A percentile compares a stretch with the other conserved stretches of the same genome.
Evolutionary conservation across 345 rosid genomes (phyloP).

Genomic region (Moricandia moricandioides): DNA sequence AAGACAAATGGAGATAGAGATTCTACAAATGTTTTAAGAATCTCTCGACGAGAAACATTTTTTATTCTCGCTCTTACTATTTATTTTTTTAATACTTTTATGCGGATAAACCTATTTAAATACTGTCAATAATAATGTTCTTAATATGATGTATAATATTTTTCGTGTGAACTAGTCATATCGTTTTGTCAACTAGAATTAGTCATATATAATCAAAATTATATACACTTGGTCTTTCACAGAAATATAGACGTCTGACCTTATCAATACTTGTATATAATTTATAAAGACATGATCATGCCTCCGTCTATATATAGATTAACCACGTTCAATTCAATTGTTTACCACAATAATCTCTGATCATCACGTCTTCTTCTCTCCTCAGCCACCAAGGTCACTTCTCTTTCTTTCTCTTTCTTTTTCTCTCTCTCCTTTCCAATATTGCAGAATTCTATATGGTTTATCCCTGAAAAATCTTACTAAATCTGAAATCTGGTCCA

Average conservation of each 20-base stretch:
- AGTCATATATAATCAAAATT: background rate
- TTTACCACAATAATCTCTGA: background rate
- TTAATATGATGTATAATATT: background rate
- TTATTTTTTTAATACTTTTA: background rate
- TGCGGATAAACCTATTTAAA: background rate
- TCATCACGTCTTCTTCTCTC: conserved; percentile 17
- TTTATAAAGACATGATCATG: conserved; percentile 1
- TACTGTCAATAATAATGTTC: background rate
- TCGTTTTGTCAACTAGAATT: background rate
- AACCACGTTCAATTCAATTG: background rate
- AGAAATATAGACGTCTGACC: background rate
- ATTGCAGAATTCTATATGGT: background rate
- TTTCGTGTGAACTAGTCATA: background rate
- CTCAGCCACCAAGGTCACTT: conserved; percentile 6
- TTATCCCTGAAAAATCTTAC: background rate
- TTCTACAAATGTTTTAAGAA: background rate
- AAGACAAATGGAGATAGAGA: background rate
- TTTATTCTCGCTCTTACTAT: background rate
- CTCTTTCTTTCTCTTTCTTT: background rate
- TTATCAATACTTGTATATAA: background rate
- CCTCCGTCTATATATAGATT: background rate
- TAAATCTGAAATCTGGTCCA: background rate
- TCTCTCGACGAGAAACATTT: background rate
- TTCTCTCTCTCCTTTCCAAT: background rate
- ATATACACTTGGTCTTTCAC: background rate